A percentile compares a stretch with the other conserved stretches of the same genome.
Evolutionary conservation across 805 yeast genomes (phyloP).

Genomic region (Lachancea nothofagi): DNA sequence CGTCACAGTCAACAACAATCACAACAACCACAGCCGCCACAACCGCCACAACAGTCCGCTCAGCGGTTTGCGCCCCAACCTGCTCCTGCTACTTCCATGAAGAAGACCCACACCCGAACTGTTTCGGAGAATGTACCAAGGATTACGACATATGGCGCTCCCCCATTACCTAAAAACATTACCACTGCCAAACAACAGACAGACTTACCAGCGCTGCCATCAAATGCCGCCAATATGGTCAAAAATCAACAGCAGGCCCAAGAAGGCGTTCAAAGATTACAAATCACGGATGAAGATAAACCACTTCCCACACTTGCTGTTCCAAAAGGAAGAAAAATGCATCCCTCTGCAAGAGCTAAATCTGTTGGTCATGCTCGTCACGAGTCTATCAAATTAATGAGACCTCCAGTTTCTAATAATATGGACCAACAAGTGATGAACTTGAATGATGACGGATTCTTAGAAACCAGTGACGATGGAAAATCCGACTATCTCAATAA

Average conservation of each 20-base stretch:
- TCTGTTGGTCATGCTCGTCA: slow-evolving; percentile 67
- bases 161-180: slow-evolving; percentile 4
- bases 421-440: slow-evolving; percentile 30
- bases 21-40: background rate
- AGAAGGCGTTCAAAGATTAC: slow-evolving; percentile 19
- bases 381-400: slow-evolving; percentile 43
- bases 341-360: slow-evolving; percentile 84
- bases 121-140: slow-evolving; percentile 37
- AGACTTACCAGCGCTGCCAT: slow-evolving; percentile 33
- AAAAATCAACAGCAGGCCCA: slow-evolving; percentile 28
- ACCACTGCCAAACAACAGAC: slow-evolving; percentile 22
- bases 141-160: slow-evolving; percentile 26
- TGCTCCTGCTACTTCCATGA: slow-evolving; percentile 12
- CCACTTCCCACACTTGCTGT: slow-evolving; percentile 23
- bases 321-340: slow-evolving; percentile 38
- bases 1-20: slow-evolving; percentile 17
- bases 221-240: slow-evolving; percentile 31
- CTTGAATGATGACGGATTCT: slow-evolving; percentile 39
- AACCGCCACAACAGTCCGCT: slow-evolving; percentile 1
- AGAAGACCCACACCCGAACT: slow-evolving; percentile 33
- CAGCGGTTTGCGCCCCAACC: slow-evolving; percentile 6
- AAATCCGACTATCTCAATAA: slow-evolving; percentile 46
- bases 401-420: slow-evolving; percentile 33
- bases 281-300: slow-evolving; percentile 18
- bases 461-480: slow-evolving; percentile 41